Conservation (phyloP, 306 rosid species). For the Biancaea sappan region DNA sequence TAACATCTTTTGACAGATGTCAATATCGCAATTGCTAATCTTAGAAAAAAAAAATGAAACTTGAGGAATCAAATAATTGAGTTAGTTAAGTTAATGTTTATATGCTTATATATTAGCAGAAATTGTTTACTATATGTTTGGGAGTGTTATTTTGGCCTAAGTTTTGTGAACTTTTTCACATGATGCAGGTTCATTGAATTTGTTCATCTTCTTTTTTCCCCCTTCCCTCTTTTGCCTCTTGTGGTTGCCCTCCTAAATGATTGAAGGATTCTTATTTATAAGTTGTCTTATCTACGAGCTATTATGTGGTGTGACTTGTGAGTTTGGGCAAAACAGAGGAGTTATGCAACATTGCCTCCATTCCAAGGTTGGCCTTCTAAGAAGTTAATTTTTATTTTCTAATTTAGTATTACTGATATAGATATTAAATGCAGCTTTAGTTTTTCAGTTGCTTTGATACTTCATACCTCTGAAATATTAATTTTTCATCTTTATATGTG, state of each 20-base stretch:
- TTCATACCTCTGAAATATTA: conserved; percentile 38
- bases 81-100: too few relatives aligned
- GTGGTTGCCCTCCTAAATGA: conserved; percentile 16
- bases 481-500: conserved; percentile 53
- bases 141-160: conserved; percentile 1
- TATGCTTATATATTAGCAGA: conserved; percentile 25
- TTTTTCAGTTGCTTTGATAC: conserved; percentile 35
- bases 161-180: conserved; percentile 24
- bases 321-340: conserved; percentile 94
- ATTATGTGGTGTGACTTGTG: conserved; percentile 80
- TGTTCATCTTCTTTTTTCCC: conserved; percentile 19
- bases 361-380: conserved; percentile 73
- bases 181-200: conserved; percentile 22
- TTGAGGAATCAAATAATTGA: too few relatives aligned
- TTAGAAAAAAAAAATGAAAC: too few relatives aligned
- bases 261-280: conserved; percentile 39
- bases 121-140: conserved; percentile 7
- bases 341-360: conserved; percentile 81
- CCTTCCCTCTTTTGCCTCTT: conserved; percentile 9
- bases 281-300: conserved; percentile 96
- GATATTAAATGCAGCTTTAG: conserved; percentile 21
- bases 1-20: too few relatives aligned
- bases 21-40: too few relatives aligned
- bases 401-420: conserved; percentile 18
- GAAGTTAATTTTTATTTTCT: conserved; percentile 8